A percentile compares a stretch with the other conserved stretches of the same genome.
These are phyloP conservation scores for Chlamydomonas applanata DNA, from an alignment of 139 green algal species.

Conservation along the genomic window DNA sequence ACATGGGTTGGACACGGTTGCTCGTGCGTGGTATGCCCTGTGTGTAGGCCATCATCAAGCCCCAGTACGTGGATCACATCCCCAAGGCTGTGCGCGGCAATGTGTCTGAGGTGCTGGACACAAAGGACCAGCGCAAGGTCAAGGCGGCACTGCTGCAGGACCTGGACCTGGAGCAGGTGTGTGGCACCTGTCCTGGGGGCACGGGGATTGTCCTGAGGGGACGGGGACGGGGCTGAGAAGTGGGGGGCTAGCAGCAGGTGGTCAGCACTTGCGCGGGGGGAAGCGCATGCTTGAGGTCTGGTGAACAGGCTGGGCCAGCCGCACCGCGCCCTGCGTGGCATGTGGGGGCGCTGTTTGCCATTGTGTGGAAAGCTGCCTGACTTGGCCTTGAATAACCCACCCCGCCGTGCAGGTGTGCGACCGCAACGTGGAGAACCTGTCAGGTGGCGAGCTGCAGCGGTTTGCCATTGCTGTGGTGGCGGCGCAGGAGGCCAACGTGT, in stretches of 20 bases:
- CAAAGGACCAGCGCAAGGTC: constrained; percentile 82
- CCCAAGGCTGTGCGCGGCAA: constrained; percentile 93
- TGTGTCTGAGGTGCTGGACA: constrained; percentile 73
- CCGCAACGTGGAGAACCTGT: constrained; percentile 94
- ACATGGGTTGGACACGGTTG: no score
- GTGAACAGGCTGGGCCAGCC: no score
- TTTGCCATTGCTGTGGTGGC: constrained; percentile 97
- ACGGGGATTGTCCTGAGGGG: background rate
- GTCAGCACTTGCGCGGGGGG: no score
- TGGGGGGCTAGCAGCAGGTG: constrained; percentile 1
- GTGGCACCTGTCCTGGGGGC: background rate
- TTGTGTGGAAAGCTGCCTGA: constrained; percentile 61
- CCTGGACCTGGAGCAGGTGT: constrained; percentile 86
- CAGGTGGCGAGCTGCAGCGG: constrained; percentile 95
- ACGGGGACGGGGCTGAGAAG: background rate
- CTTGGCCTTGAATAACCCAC: constrained; percentile 85
- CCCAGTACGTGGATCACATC: constrained; percentile 91
- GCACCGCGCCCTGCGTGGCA: no score
- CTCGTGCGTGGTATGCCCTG: no score
- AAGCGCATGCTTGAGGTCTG: no score
- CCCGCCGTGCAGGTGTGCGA: constrained; percentile 90
- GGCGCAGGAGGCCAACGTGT: constrained; percentile 88
- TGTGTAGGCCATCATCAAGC: constrained; percentile 67
- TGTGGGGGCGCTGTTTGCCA: no score
- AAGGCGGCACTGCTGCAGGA: constrained; percentile 65